These are phyloP conservation scores for Apiospora malaysiana DNA, from an alignment of 2,329 filamentous ascomycete genomes.

Conservation along the genomic window DNA sequence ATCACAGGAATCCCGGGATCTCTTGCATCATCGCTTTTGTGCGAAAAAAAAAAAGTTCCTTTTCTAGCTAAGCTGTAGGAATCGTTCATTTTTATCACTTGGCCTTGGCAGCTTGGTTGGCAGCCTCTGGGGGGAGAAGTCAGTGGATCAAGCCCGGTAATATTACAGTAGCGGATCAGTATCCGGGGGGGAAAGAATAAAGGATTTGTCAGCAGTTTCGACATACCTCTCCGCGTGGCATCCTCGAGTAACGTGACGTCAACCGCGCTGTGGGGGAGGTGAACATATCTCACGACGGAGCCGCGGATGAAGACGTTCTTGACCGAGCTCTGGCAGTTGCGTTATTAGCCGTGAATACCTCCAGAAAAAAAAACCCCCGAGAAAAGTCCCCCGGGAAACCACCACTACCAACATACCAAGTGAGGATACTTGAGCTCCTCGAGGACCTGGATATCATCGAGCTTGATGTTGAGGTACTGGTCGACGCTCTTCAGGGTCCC, in stretches of 20 bases:
- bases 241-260: conserved; percentile 89
- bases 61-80: background rate
- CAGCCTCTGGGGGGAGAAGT: conserved; percentile 52
- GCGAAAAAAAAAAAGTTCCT: background rate
- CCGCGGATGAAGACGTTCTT: conserved; percentile 97
- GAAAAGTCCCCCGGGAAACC: no score
- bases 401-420: conserved; percentile 60
- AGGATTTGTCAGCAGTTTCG: background rate
- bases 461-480: conserved; percentile 98
- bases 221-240: conserved; percentile 81
- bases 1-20: background rate
- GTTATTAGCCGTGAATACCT: background rate
- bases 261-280: conserved; percentile 81
- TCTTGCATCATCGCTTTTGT: background rate
- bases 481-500: conserved; percentile 97
- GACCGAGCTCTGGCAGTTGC: conserved; percentile 65
- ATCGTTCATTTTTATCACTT: conserved; percentile 44
- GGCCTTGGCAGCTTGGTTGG: conserved; percentile 62
- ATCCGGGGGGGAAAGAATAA: no score
- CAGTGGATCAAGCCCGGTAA: background rate
- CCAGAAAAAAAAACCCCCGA: no score
- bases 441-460: conserved; percentile 91
- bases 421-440: conserved; percentile 96
- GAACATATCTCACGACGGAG: conserved; percentile 90
- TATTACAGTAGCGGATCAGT: background rate